phyloP scores from a whole-genome alignment of 2,329 filamentous ascomycete species.

The Penicillium freii region DNA sequence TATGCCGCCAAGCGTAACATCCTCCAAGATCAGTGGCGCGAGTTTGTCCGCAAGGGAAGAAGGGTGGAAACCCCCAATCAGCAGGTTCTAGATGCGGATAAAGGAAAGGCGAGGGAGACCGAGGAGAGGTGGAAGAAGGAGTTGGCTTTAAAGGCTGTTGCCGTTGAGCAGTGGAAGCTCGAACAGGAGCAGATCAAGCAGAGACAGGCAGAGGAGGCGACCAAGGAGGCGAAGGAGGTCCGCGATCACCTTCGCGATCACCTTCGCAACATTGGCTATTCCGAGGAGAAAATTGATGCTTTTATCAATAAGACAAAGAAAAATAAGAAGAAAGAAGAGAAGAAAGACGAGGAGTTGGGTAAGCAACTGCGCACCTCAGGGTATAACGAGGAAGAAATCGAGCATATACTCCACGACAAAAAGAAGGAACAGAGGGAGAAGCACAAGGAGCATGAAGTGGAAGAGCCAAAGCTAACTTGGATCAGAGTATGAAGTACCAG shows the following conservation, averaged over 20 bases:
- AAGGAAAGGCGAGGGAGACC: conserved; percentile 15
- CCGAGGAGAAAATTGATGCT: conserved; percentile 44
- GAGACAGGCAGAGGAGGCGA: conserved; percentile 34
- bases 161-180: conserved; percentile 38
- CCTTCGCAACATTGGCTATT: conserved; percentile 40
- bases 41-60: too few species aligned
- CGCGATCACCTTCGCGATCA: conserved; percentile 39
- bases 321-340: conserved; percentile 20
- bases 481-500: conserved; percentile 40
- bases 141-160: conserved; percentile 41
- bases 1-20: too few species aligned
- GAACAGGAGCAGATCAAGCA: conserved; percentile 30
- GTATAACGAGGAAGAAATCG: too few species aligned
- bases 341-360: conserved; percentile 4
- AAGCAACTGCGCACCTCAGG: too few species aligned
- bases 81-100: too few species aligned
- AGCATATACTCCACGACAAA: too few species aligned
- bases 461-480: conserved; percentile 36
- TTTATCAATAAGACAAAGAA: conserved; percentile 34
- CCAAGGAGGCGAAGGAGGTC: conserved; percentile 33
- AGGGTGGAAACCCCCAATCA: too few species aligned
- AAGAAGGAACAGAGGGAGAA: conserved; percentile 32
- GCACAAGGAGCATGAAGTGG: neutral
- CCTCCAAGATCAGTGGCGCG: fast-evolving
- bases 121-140: conserved; percentile 33